A percentile compares a stretch with the other conserved stretches of the same genome.
Evolutionary conservation across 768 basidiomycete species (phyloP).

Genomic region (Suillus subaureus): DNA sequence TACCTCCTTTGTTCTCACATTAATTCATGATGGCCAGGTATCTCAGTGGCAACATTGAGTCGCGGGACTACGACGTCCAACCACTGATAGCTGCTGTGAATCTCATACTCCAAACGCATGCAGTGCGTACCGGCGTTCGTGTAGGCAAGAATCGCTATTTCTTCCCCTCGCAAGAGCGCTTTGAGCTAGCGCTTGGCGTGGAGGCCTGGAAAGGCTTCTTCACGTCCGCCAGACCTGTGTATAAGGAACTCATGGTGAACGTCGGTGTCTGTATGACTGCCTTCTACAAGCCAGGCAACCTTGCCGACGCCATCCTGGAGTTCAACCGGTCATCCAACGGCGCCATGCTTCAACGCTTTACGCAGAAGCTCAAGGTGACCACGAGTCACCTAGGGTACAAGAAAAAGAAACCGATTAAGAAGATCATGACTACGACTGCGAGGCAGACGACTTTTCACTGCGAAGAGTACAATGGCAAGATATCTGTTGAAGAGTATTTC

Average conservation of each 20-base stretch:
- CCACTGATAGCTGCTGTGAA: constrained; percentile 51
- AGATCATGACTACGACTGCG: constrained; percentile 42
- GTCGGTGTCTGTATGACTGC: constrained; percentile 56
- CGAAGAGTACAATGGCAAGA: constrained; percentile 53
- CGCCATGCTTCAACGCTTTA: constrained; percentile 49
- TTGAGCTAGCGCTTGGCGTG: constrained; percentile 38
- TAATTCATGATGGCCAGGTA: constrained; percentile 33
- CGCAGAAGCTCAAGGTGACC: constrained; percentile 57
- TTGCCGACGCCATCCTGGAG: constrained; percentile 58
- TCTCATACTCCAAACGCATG: constrained; percentile 46
- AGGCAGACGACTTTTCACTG: constrained; percentile 54
- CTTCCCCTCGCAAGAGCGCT: constrained; percentile 37
- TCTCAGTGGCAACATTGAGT: constrained; percentile 39
- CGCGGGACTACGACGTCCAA: constrained; percentile 40
- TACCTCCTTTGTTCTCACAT: neutral
- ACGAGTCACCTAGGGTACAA: constrained; percentile 59
- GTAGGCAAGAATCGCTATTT: constrained; percentile 56
- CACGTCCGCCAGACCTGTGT: constrained; percentile 51
- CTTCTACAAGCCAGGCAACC: constrained; percentile 60
- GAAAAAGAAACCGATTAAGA: constrained; percentile 48
- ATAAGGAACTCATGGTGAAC: constrained; percentile 54
- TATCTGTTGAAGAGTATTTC: constrained; percentile 70
- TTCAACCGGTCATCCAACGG: constrained; percentile 46
- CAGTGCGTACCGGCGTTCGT: constrained; percentile 45
- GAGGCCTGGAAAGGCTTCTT: constrained; percentile 53